These are phyloP conservation scores for Carpinus fangiana DNA, from an alignment of 306 rosid genomes.

Conservation along the genomic window DNA sequence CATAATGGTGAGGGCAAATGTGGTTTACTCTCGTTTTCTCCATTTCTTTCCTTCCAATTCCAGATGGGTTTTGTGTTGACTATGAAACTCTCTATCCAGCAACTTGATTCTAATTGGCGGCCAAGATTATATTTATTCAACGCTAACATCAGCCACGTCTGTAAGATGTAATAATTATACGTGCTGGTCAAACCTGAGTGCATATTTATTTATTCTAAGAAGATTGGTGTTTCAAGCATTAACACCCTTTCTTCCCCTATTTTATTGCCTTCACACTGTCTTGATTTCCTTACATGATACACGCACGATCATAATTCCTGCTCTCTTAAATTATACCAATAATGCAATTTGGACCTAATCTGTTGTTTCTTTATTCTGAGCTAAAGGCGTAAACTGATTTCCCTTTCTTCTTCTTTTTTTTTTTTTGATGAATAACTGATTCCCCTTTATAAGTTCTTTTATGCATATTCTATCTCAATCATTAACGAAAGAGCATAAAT, in stretches of 20 bases:
- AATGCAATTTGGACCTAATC: conserved; percentile 32
- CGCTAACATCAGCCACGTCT: conserved; percentile 33
- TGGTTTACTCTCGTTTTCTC: conserved; percentile 35
- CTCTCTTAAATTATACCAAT: conserved; percentile 17
- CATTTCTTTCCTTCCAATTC: conserved; percentile 30
- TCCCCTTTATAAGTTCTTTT: neutral
- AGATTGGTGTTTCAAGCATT: conserved; percentile 15
- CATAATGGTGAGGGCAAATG: conserved; percentile 27
- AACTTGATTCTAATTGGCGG: conserved; percentile 40
- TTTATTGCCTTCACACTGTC: neutral
- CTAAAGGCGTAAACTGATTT: neutral
- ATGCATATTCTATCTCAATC: neutral
- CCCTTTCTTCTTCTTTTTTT: neutral
- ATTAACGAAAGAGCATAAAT: neutral
- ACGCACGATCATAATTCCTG: conserved; percentile 28
- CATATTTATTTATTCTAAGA: conserved; percentile 22
- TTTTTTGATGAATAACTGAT: neutral
- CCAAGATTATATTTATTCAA: conserved; percentile 30
- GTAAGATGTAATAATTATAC: conserved; percentile 30
- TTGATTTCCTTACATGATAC: conserved; percentile 13
- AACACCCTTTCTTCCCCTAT: conserved; percentile 18
- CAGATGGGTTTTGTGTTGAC: conserved; percentile 39
- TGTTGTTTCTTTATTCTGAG: conserved; percentile 13
- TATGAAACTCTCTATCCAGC: conserved; percentile 44
- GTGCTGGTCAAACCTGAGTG: conserved; percentile 13